Percentiles rank a stretch among this genome's conserved stretches.
Evolutionary conservation across 306 rosid species (phyloP).

Genomic region (Cicer chorassanicum): DNA sequence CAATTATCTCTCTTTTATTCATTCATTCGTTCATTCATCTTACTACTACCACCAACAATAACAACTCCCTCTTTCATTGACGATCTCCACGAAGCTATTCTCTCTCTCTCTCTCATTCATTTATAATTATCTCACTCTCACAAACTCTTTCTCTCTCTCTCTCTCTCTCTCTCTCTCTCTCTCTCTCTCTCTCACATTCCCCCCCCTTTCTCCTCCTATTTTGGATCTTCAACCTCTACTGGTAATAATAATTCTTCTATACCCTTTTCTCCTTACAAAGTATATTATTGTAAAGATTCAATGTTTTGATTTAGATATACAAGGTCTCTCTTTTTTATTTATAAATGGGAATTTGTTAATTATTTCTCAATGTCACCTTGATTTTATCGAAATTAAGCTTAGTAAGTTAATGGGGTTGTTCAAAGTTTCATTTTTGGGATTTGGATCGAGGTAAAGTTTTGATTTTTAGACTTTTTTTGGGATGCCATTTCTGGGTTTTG

Average conservation of each 20-base stretch:
- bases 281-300: no score
- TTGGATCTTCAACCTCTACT: slow-evolving; percentile 45
- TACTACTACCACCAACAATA: slow-evolving; percentile 39
- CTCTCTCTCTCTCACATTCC: slow-evolving; percentile 9
- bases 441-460: slow-evolving; percentile 31
- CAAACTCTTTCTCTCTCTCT: slow-evolving; percentile 15
- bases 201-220: neutral
- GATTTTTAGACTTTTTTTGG: neutral
- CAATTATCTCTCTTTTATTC: slow-evolving; percentile 31
- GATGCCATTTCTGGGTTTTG: slow-evolving; percentile 38
- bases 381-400: slow-evolving; percentile 36
- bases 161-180: neutral
- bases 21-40: slow-evolving; percentile 10
- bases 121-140: slow-evolving; percentile 40
- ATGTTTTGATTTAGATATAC: no score
- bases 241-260: slow-evolving; percentile 48
- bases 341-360: slow-evolving; percentile 25
- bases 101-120: slow-evolving; percentile 45
- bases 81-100: slow-evolving; percentile 75
- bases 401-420: slow-evolving; percentile 26
- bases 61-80: slow-evolving; percentile 45
- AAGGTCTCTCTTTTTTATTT: neutral
- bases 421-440: slow-evolving; percentile 13
- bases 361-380: slow-evolving; percentile 18
- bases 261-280: slow-evolving; percentile 7